Evolutionary conservation across 108 stramenopile genomes (phyloP).

Genomic region (Epipyxis sp.): DNA sequence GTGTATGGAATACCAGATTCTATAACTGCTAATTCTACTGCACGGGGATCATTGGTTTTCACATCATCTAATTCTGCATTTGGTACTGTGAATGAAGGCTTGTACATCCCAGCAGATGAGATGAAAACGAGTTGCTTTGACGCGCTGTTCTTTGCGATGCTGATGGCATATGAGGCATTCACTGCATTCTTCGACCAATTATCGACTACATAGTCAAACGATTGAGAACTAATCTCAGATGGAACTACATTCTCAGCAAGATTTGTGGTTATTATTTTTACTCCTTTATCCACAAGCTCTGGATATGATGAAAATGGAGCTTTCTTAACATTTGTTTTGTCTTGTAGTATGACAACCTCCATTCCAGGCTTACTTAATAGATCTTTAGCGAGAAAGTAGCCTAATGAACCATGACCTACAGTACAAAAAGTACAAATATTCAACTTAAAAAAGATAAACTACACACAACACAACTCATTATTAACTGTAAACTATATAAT

Average conservation of each 20-base stretch:
- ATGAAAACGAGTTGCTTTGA: neutral
- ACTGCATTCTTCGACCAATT: neutral
- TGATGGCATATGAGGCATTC: neutral
- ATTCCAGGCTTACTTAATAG: neutral
- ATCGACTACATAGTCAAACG: neutral
- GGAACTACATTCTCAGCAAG: neutral
- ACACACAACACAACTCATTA: no score
- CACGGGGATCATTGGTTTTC: neutral
- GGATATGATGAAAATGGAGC: neutral
- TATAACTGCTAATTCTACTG: neutral
- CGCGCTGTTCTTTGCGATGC: neutral
- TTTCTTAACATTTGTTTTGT: neutral
- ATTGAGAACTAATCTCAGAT: neutral
- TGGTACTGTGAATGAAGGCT: neutral
- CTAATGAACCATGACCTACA: neutral
- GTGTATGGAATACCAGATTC: neutral
- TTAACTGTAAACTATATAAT: no score
- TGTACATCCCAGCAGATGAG: constrained; percentile 4
- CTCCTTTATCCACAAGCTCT: neutral
- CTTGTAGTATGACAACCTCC: neutral
- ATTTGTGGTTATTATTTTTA: no score
- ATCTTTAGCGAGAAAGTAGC: neutral
- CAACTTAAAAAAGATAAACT: no score
- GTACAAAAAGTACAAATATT: neutral
- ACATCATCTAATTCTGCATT: neutral